Evolutionary conservation across 495 filamentous ascomycete genomes (phyloP), one percentile per base, ranked within the genome.

Genomic region (Aspergillus baeticus): DNA sequence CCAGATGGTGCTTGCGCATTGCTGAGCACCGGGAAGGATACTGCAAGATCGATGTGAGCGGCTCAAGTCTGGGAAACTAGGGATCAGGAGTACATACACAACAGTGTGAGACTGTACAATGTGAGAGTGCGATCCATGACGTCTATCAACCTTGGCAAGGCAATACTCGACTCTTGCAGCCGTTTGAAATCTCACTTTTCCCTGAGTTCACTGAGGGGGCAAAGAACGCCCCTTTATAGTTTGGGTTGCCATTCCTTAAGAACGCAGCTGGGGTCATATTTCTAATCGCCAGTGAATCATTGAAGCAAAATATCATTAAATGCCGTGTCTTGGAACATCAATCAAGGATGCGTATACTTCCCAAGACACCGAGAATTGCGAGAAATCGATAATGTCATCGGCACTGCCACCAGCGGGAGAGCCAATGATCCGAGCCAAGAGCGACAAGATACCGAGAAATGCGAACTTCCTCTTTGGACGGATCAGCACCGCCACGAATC

Each of bases 391-490:
- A 26, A 33, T 26, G 44, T 18, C 44, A 34, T 17, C 15, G n/a
- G 29, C 39, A 26, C 51, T 15, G 51, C 51, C 51, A 54, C 51
- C n/a, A 37, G 11, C 8, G 6, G 17, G 31, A 34, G 41, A 45
- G 42, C 52, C 31, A 56, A 56, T 56, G 35, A 56, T 1, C 13
- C 20, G 13, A 8, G 11, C 17, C 15, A 33, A 20, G 29, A 3
- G 41, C 3, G 55, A 35, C 46, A 51, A 45, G 55, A 57, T 2
- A 35, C 55, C 55, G 55, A 57, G 55, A 57, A 50, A 43, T 43
- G 23, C 55, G 55, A 57, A 11, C 21, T 34, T 26, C n/a, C 54
- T 20, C 38, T 23, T 34, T 33, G 21, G 10, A 23, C 14, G 13
- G 11, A n/a, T 10, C 13, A 41, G 45, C 43, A 56, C 43, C 45